phyloP scores from a whole-genome alignment of 352 stramenopile genomes.

The Thalassiosira mediterranea region DNA sequence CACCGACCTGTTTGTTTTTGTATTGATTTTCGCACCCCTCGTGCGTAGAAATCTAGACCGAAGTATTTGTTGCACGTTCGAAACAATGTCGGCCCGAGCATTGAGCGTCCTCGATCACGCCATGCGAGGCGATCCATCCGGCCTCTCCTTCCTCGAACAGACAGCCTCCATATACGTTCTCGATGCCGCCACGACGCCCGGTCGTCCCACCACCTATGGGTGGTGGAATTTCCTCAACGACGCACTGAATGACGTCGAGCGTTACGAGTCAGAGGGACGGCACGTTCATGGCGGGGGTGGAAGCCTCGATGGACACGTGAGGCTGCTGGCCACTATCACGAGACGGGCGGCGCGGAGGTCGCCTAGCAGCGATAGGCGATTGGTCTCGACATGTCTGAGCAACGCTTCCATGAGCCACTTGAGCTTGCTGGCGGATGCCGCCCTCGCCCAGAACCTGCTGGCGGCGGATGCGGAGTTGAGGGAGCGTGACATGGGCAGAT shows the following conservation, averaged over 20 bases:
- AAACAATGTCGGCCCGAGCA: conserved; percentile 28
- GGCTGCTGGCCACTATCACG: conserved; percentile 69
- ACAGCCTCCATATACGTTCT: conserved; percentile 76
- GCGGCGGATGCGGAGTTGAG: conserved; percentile 68
- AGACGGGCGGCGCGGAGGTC: conserved; percentile 65
- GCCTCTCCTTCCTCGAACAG: conserved; percentile 69
- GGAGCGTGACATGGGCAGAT: conserved; percentile 73
- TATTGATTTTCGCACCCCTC: background rate
- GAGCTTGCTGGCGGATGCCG: conserved; percentile 29
- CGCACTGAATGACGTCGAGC: conserved; percentile 78
- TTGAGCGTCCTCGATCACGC: conserved; percentile 64
- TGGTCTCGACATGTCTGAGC: conserved; percentile 63
- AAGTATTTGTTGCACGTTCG: background rate
- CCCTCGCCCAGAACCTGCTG: conserved; percentile 40
- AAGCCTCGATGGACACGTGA: conserved; percentile 52
- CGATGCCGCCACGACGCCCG: conserved; percentile 60
- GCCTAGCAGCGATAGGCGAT: conserved; percentile 48
- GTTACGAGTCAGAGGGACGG: conserved; percentile 39
- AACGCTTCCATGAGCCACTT: conserved; percentile 60
- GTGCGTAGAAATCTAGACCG: background rate
- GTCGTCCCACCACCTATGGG: conserved; percentile 63
- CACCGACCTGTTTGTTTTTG: no score
- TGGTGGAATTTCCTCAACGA: conserved; percentile 82
- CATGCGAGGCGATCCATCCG: conserved; percentile 60
- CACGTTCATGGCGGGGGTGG: conserved; percentile 4